Percentiles rank a stretch among this genome's conserved stretches.
Conservation (phyloP, 1,284 basidiomycete species). For the Apiotrichum montevideense region DNA sequence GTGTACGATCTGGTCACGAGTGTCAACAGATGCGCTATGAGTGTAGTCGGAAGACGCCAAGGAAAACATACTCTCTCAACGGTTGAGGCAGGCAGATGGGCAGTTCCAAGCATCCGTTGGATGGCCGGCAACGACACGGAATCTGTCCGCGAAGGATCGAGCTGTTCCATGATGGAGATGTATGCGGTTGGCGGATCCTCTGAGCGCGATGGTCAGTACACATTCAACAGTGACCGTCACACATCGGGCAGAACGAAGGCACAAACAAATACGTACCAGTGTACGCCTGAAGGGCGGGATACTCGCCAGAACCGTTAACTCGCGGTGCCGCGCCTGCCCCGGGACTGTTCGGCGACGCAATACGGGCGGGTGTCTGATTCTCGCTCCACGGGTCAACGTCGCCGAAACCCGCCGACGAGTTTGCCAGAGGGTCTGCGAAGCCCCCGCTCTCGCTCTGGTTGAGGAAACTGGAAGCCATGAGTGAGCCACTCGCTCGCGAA, state of each 20-base stretch:
- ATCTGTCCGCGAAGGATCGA: conserved; percentile 61
- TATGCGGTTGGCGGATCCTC: conserved; percentile 75
- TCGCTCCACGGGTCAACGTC: conserved; percentile 83
- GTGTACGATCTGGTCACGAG: conserved; percentile 62
- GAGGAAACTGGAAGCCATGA: conserved; percentile 7
- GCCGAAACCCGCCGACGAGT: conserved; percentile 24
- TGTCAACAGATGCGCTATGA: background rate
- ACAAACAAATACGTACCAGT: conserved; percentile 22
- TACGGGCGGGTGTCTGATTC: conserved; percentile 58
- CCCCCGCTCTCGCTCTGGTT: background rate
- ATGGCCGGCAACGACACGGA: conserved; percentile 73
- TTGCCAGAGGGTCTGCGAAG: conserved; percentile 33
- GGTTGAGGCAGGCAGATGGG: conserved; percentile 67
- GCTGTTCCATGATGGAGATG: conserved; percentile 61
- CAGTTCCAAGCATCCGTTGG: conserved; percentile 68
- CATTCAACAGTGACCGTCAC: too few relatives aligned
- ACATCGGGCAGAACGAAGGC: background rate
- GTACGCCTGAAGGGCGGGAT: conserved; percentile 20
- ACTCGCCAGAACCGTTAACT: background rate
- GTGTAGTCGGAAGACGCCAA: background rate
- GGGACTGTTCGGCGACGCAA: background rate
- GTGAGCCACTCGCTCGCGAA: conserved; percentile 21
- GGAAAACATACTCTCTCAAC: conserved; percentile 62
- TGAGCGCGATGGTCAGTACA: conserved; percentile 39
- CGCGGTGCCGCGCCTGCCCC: background rate